Percentiles rank a stretch among this genome's conserved stretches.
Evolutionary conservation across 306 rosid genomes (phyloP).

Genomic region (Cicer yamashitae): DNA sequence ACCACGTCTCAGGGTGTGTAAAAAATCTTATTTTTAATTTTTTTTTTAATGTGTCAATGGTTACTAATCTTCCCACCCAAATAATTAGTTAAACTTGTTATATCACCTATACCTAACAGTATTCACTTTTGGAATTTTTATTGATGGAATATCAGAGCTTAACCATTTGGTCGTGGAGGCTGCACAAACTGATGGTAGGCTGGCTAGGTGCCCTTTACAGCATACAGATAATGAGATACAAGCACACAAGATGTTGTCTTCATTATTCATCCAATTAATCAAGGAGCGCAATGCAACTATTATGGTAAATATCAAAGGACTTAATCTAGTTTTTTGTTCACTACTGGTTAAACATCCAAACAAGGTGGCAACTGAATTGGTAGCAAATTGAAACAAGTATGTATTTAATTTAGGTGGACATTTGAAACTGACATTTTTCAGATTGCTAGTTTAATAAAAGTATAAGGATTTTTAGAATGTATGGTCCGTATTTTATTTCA

Average conservation of each 20-base stretch:
- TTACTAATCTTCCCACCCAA: not conserved
- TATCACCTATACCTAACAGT: constrained; percentile 22
- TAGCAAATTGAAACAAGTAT: not conserved
- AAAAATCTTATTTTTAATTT: not conserved
- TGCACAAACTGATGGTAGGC: constrained; percentile 71
- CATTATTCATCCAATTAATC: constrained; percentile 50
- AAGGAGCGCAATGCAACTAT: constrained; percentile 56
- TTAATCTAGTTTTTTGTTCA: constrained; percentile 11
- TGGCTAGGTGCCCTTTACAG: constrained; percentile 68
- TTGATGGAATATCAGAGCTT: constrained; percentile 60
- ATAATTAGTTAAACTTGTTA: constrained; percentile 4
- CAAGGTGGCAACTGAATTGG: not conserved
- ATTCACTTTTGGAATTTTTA: constrained; percentile 36
- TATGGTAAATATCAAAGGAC: constrained; percentile 51
- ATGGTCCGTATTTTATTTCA: constrained; percentile 22
- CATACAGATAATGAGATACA: constrained; percentile 61
- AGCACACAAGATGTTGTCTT: constrained; percentile 69
- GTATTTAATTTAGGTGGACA: not conserved
- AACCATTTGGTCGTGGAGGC: constrained; percentile 64
- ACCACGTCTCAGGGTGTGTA: constrained; percentile 55
- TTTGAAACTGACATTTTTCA: not conserved
- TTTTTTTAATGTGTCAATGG: constrained; percentile 3
- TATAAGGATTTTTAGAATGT: not conserved
- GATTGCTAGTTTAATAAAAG: constrained; percentile 17
- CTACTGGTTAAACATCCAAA: constrained; percentile 15